Evolutionary conservation across 345 rosid genomes (phyloP), one percentile per base, ranked within the genome.

Genomic region (Turritis glabra): DNA sequence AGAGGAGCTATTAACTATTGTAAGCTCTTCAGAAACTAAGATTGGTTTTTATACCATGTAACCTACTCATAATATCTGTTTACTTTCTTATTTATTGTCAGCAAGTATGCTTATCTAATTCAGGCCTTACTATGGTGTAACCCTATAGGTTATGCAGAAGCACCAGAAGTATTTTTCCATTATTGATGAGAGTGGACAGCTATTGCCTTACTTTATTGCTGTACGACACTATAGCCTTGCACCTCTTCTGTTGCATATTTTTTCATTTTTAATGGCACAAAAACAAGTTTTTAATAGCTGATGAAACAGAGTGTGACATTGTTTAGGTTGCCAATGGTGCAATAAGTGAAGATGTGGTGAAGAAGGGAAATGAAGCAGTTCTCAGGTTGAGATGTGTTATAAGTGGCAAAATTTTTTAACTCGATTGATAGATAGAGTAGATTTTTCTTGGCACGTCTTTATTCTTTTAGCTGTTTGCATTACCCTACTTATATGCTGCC

Each of bases 341-440:
- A 60, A 86, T 94, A 62, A 82, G 90, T 68, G 90, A 90, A 82
- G 73, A 40, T 15, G 82, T 90, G 54, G 98, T 94, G 69, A 85
- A 80, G 80, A 85, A 91, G 84, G 98, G 98, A 80, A 94, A 91
- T 82, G 98, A 94, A 84, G 98, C 98, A 73, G 98, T 94, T 46
- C 95, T 94, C 82, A 94, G 98, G 98, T 94, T 78, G 37, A 53
- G 57, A 65, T 67, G 53, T 69, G 38, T 68, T 47, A 46, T 64
- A 58, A 13, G 55, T 69, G 27, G 53, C 73, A 51, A 62, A 48
- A 63, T 71, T 27, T 12, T 17, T 54, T n/a, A n/a, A 61, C 17
- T 74, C 61, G 18, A 18, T 53, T 54, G 37, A 43, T 60, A 35
- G 48, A 72, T 64, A 30, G 23, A 43, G 15, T 77, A 50, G 33